Evolutionary conservation across 2,329 filamentous ascomycete genomes (phyloP), one percentile per base, ranked within the genome.

Genomic region (Paramyrothecium roridum): DNA sequence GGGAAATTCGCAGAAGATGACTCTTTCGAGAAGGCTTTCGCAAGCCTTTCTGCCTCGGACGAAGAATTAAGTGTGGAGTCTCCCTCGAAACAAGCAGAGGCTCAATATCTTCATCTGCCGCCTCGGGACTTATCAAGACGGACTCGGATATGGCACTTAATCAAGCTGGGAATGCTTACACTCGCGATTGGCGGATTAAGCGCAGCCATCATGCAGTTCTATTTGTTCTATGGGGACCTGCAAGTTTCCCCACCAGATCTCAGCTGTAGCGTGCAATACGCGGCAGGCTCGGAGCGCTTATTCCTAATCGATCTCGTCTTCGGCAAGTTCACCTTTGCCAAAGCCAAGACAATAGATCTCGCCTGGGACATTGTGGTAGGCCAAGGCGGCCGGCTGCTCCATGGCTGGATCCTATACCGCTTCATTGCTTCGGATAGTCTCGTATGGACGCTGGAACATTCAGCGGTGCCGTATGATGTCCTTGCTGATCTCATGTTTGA

Each of bases 331-430:
- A 53, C 6, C 17, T 53, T 53, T 13, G n/a, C n/a, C 22, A 19
- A 47, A 19, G 52, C 52, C 6, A 53, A 53, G 52, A 13, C 48
- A 2, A 48, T 53, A 40, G 52, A 53, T 23, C 23, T 53, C 3
- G 8, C 43, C n/a, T 53, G 52, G 43, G 40, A 53, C 12, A 20
- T 48, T 26, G 30, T 53, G 23, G 20, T 53, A 19, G 45, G 52
- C 26, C 52, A 53, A 30, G 52, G 52, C 33, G 52, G 52, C 43
- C 26, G 52, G 20, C 23, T 46, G 17, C 22, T 53, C 10, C 52
- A 53, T 20, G 52, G 37, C 40, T 53, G 40, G 40, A 48, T 53
- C 21, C 52, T 53, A 11, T 48, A 53, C 21, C 52, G 43, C 1
- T 48, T 30, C 30, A 22, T 53, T 13, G 23, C 16, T 22, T n/a